Evolutionary conservation across 192 early-diverging fungal genomes (phyloP), one percentile per base, ranked within the genome.

Genomic region (Mortierella alpina): DNA sequence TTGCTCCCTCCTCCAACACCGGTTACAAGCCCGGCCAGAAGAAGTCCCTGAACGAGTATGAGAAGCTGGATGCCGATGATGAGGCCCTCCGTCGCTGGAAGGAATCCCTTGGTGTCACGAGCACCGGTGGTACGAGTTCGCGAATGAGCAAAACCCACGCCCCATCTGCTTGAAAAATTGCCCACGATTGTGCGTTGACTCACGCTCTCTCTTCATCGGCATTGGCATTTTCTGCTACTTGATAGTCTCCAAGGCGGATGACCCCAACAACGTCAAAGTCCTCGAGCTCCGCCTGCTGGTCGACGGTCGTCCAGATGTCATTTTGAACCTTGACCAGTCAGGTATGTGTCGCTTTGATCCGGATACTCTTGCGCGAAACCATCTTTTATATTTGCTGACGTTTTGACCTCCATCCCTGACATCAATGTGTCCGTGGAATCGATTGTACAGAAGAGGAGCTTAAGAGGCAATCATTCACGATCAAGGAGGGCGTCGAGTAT

Each of bases 31-130:
- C 91, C 54, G 92, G 95, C 41, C 91, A 93, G 70, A 99, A 97
- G 89, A 99, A 98, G 90, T 92, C 93, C 11, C 73, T 95, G 10
- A 85, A 88, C 18, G 96, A 99, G 83, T 92, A 95, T 75, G 83
- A 93, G 66, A 76, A 89, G 45, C 88, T 99, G 59, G 98, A 98
- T 74, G 91, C 95, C 60, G 82, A 88, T 67, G 97, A 98, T 86
- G 95, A 96, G 82, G 95, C 96, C n/a, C 89, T 99, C 42, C 85
- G 88, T 63, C 97, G 96, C 85, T 99, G 98, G 98, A 99, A 99
- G 88, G 92, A 91, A 68, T 95, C 95, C 18, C 91, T 99, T 54
- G 98, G 98, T 42, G 84, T 99, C 47, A 79, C 68, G 63, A 73
- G 68, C 18, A 73, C 85, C 42, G 20, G 86, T 85, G 88, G 89